These are phyloP conservation scores for Mallotus japonicus DNA, from an alignment of 441 rosid genomes.

Conservation along the genomic window DNA sequence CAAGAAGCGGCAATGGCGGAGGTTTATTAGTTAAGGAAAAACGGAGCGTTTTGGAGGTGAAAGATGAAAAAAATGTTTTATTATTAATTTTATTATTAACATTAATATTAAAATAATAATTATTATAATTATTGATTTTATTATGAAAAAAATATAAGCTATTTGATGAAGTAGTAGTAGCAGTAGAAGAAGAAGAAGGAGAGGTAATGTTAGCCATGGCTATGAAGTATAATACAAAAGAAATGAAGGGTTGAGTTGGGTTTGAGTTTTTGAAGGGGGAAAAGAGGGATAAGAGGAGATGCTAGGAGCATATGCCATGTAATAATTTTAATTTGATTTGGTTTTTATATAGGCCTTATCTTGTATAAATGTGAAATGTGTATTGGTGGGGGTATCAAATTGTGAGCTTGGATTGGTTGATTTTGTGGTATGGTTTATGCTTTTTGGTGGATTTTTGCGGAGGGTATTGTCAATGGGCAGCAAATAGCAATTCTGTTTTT, in stretches of 20 bases:
- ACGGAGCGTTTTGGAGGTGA: conserved; percentile 26
- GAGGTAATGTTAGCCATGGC: not conserved
- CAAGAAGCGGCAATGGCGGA: conserved; percentile 17
- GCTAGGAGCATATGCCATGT: conserved; percentile 48
- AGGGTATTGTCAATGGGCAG: not conserved
- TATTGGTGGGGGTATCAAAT: not conserved
- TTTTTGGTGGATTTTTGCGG: not conserved
- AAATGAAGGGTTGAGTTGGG: conserved; percentile 16
- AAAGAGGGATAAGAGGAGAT: conserved; percentile 35
- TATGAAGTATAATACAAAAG: too few species aligned
- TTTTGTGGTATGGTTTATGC: not conserved
- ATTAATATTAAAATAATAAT: conserved; percentile 2
- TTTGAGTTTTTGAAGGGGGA: not conserved
- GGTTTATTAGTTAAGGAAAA: conserved; percentile 17
- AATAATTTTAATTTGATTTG: too few species aligned
- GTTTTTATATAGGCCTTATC: too few species aligned
- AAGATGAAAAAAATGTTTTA: conserved; percentile 28
- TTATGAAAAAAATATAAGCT: too few species aligned
- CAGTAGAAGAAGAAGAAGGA: not conserved
- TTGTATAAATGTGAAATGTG: too few species aligned
- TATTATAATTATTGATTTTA: too few species aligned
- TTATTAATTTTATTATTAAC: conserved; percentile 2
- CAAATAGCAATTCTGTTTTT: not conserved
- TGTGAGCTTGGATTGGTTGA: conserved; percentile 16
- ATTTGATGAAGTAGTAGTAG: not conserved